phyloP scores from a whole-genome alignment of 164 flowering plant species.

The Cinnamomum chago region DNA sequence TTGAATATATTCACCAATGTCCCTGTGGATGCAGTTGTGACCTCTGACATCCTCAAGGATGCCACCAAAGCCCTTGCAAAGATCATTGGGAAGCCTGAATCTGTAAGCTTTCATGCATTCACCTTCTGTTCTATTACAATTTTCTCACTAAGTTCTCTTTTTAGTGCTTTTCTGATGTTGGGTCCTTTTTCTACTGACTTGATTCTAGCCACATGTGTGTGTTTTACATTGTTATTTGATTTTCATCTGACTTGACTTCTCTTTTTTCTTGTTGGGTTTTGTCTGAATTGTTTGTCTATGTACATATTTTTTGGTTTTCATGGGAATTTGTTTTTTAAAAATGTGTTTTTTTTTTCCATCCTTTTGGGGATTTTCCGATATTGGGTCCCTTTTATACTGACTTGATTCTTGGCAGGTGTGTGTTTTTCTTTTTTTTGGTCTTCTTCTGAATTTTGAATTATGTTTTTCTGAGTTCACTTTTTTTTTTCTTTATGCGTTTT shows the following conservation, averaged over 20 bases:
- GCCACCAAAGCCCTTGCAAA: slow-evolving; percentile 86
- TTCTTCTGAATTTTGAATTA: too few relatives aligned
- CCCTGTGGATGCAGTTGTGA: slow-evolving; percentile 71
- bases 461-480: neutral
- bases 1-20: slow-evolving; percentile 76
- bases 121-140: neutral
- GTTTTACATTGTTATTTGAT: neutral
- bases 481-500: neutral
- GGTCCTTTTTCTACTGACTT: neutral
- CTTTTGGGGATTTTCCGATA: neutral
- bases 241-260: neutral
- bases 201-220: too few relatives aligned
- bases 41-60: slow-evolving; percentile 89
- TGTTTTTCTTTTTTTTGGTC: too few relatives aligned
- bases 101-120: slow-evolving; percentile 33
- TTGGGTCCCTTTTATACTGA: neutral
- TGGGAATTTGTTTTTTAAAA: too few relatives aligned
- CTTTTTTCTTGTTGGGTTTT: neutral
- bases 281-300: neutral
- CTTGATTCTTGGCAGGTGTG: too few relatives aligned
- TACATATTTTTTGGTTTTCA: neutral
- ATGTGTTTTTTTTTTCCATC: too few relatives aligned
- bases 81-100: slow-evolving; percentile 92
- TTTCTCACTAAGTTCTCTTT: neutral
- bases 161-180: neutral